Base-by-base conservation (phyloP, 192 early-diverging fungal species). In the Paraglomus occultum region DNA sequence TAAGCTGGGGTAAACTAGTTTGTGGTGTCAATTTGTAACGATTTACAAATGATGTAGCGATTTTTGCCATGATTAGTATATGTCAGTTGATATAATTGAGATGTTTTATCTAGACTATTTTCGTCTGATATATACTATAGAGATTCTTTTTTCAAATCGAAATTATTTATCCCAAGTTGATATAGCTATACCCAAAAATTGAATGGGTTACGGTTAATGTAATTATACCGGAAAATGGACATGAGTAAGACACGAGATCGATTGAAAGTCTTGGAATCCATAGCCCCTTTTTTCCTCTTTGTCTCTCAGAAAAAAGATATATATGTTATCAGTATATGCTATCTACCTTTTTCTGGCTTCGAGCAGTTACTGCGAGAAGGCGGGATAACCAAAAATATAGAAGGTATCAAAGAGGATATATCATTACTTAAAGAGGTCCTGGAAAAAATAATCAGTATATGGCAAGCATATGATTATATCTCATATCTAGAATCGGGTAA, bases 191-290 rank as follows among this genome's bases (percentile, higher is more conserved):
- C 22, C 60, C 40, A 67, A 67, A 67, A 67, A 57, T 67, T 67
- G 51, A 67, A 54, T 67, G 65, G 51, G 51, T 67, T 3, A 40
- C 43, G 51, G 39, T 67, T 67, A 54, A 0, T 8, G 51, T 67
- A 67, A 67, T 67, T 67, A 50, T 67, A 67, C 53, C 65, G 40
- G 15, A 52, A 67, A 67, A 67, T 67, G 40, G 51, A 45, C n/a
- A 39, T 31, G 18, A 49, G 23, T 51, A 65, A 65, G 20, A 44
- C 18, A 67, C 65, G 17, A 54, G 40, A 54, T 67, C 49, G n/a
- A 67, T 53, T 8, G 18, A 67, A 67, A 15, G 49, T 67, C 18
- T 44, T 67, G 7, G 65, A 67, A 67, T 67, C 15, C n/a, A 43
- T 67, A 67, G 51, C 51, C 53, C 42, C 31, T 31, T 31, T 31